A percentile compares a stretch with the other conserved stretches of the same genome.
Conservation (phyloP, 352 stramenopile genomes). For the Globisporangium viniferum region DNA sequence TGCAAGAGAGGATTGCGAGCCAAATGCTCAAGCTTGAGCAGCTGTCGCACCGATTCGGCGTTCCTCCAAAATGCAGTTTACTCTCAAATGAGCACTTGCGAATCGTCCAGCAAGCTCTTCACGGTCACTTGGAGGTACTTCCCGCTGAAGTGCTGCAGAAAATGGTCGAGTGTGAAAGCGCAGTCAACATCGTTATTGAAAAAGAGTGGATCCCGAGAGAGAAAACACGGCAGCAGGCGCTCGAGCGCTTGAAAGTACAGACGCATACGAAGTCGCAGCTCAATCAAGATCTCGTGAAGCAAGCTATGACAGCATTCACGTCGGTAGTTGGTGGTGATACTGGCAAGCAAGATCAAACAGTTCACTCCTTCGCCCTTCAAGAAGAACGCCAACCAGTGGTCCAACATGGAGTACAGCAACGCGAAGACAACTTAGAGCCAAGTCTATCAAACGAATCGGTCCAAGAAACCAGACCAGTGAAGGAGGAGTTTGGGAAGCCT, state of each 20-base stretch:
- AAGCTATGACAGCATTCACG: conserved; percentile 40
- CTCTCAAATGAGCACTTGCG: conserved; percentile 46
- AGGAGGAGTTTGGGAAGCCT: background rate
- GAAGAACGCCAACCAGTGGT: background rate
- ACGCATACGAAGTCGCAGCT: conserved; percentile 28
- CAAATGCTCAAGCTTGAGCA: conserved; percentile 45
- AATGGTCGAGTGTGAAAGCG: conserved; percentile 55
- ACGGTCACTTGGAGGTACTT: conserved; percentile 57
- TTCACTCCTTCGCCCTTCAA: background rate
- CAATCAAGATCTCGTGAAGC: conserved; percentile 47
- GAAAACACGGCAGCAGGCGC: conserved; percentile 37
- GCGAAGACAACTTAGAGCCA: background rate
- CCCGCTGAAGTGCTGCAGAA: conserved; percentile 46
- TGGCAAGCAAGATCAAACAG: background rate
- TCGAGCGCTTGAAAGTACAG: conserved; percentile 39
- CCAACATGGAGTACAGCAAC: background rate
- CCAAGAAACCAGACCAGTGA: background rate
- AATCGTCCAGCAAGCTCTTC: conserved; percentile 52
- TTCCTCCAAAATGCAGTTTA: conserved; percentile 32
- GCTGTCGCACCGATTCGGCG: conserved; percentile 40
- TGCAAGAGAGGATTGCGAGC: conserved; percentile 35
- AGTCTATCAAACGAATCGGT: background rate
- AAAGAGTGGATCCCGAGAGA: conserved; percentile 60
- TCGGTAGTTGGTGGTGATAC: background rate
- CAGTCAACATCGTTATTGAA: conserved; percentile 43